phyloP scores from a whole-genome alignment of 495 filamentous ascomycete species.

The Aspergillus egyptiacus region DNA sequence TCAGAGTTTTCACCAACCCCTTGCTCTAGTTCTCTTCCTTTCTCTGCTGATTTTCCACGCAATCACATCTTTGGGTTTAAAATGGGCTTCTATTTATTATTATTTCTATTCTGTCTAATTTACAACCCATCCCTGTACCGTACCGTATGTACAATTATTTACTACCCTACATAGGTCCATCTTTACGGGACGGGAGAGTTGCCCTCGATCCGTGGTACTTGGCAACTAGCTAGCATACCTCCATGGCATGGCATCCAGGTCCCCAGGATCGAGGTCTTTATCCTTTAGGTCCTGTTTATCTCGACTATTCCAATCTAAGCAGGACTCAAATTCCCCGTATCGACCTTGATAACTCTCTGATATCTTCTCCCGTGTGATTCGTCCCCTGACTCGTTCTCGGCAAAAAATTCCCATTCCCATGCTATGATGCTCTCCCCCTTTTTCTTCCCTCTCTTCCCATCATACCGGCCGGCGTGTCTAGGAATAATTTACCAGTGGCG shows the following conservation, averaged over 20 bases:
- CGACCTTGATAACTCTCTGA: too few species aligned
- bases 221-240: too few species aligned
- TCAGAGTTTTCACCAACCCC: constrained; percentile 22
- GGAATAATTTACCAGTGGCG: background rate
- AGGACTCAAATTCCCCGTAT: too few species aligned
- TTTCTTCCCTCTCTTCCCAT: background rate
- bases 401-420: too few species aligned
- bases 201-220: too few species aligned
- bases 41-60: background rate
- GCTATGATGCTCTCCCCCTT: constrained; percentile 1
- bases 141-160: constrained; percentile 6
- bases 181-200: too few species aligned
- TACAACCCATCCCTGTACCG: constrained; percentile 1
- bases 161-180: too few species aligned
- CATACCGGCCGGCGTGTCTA: background rate
- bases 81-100: background rate
- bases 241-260: background rate
- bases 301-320: background rate
- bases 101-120: constrained; percentile 5
- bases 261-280: background rate
- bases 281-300: background rate
- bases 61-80: background rate
- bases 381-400: too few species aligned
- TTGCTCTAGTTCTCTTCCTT: constrained; percentile 14
- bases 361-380: constrained; percentile 13